Evolutionary conservation across 371 early-diverging fungal genomes (phyloP).

Genomic region (Phascolomyces articulosus): DNA sequence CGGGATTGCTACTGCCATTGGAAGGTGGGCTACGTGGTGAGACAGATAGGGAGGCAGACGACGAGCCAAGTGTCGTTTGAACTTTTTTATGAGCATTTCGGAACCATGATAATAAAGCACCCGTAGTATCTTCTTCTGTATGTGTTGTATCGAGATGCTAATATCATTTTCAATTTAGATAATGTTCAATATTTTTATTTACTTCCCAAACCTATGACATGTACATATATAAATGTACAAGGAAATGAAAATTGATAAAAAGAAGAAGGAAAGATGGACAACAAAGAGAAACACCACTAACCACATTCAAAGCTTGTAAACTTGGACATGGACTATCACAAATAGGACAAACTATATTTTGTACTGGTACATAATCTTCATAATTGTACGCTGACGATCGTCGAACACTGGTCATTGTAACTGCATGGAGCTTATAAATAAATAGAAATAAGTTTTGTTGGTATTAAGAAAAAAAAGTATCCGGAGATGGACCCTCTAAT

Average conservation of each 20-base stretch:
- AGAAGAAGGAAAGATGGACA: no score
- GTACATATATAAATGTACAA: no score
- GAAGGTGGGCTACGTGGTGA: constrained; percentile 9
- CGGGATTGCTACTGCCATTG: constrained; percentile 2
- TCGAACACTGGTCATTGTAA: constrained; percentile 8
- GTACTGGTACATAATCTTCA: constrained; percentile 45
- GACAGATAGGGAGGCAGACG: constrained; percentile 9
- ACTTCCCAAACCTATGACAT: no score
- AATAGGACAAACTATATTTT: constrained; percentile 57
- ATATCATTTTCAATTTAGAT: not conserved
- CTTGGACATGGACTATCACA: constrained; percentile 50
- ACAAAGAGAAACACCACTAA: no score
- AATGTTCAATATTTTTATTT: no score
- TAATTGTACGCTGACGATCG: constrained; percentile 31
- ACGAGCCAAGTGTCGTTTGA: constrained; percentile 29
- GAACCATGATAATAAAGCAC: constrained; percentile 50
- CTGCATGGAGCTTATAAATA: not conserved
- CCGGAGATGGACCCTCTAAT: no score
- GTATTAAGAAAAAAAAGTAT: no score
- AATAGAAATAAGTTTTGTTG: not conserved
- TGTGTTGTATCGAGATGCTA: constrained; percentile 48
- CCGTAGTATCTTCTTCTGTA: constrained; percentile 49
- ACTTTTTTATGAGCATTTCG: constrained; percentile 49
- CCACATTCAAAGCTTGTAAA: constrained; percentile 47
- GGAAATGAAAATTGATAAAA: no score